phyloP scores from a whole-genome alignment of 73 alveolate genomes.

The Paraurostyla sp. region DNA sequence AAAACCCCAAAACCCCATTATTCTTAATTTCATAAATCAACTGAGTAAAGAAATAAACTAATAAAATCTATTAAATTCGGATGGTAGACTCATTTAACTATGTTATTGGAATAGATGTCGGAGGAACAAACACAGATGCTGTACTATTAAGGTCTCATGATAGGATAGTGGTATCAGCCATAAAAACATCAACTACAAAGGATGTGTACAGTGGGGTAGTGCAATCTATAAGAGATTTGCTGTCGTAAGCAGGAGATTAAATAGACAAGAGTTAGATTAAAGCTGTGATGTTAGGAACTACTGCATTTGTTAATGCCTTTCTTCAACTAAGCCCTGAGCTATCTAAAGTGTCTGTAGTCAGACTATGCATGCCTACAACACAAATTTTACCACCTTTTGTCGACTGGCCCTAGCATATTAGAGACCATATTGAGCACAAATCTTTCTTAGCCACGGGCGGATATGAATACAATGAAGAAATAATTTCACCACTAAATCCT shows the following conservation, averaged over 20 bases:
- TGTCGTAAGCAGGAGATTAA: background rate
- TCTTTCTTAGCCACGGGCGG: slow-evolving; percentile 13
- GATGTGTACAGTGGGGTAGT: slow-evolving; percentile 26
- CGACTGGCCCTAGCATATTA: slow-evolving; percentile 20
- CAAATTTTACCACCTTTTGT: slow-evolving; percentile 19
- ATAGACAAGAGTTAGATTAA: background rate
- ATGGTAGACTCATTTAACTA: no score
- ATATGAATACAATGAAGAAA: background rate
- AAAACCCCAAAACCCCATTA: no score
- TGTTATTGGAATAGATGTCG: slow-evolving; percentile 31
- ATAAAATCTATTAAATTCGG: no score
- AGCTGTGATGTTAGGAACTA: slow-evolving; percentile 50
- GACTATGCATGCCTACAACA: slow-evolving; percentile 38
- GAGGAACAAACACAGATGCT: slow-evolving; percentile 41
- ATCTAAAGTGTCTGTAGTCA: slow-evolving; percentile 12
- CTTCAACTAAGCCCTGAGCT: slow-evolving; percentile 10
- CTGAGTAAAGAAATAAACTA: no score
- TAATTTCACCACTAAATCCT: background rate
- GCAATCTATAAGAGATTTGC: background rate
- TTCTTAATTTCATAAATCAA: no score
- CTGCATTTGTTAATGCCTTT: slow-evolving; percentile 46
- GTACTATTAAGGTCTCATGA: background rate
- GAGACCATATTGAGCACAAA: background rate
- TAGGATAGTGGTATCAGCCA: background rate
- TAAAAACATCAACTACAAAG: slow-evolving; percentile 44